Evolutionary conservation across 2,329 filamentous ascomycete genomes (phyloP).

Genomic region (Lecanoromycetidae sp.): DNA sequence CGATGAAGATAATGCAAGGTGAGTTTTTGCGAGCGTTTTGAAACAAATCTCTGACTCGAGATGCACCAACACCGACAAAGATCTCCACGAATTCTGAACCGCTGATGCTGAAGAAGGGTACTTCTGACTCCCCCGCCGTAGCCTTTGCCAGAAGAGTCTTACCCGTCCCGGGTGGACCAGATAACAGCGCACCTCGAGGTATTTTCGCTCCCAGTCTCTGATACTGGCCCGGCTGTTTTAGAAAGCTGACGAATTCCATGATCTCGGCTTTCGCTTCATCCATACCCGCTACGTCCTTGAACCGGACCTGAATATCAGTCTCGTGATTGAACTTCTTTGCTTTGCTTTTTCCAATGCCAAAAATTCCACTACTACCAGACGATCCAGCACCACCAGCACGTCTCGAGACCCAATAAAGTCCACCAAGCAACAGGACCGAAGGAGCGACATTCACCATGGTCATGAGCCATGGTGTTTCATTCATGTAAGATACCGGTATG

Average conservation of each 20-base stretch:
- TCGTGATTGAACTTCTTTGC: conserved; percentile 98
- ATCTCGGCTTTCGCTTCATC: conserved; percentile 97
- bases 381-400: conserved; percentile 59
- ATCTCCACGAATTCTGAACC: conserved; percentile 99
- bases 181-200: conserved; percentile 87
- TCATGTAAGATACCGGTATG: conserved; percentile 80
- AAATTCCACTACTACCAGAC: conserved; percentile 62
- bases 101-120: conserved; percentile 96
- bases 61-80: conserved; percentile 98
- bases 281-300: conserved; percentile 91
- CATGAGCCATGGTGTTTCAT: conserved; percentile 60
- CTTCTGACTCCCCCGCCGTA: conserved; percentile 89
- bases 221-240: conserved; percentile 86
- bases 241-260: conserved; percentile 97
- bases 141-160: conserved; percentile 96
- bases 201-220: conserved; percentile 95
- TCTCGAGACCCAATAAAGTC: conserved; percentile 66
- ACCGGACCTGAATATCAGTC: conserved; percentile 91
- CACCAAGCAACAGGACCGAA: conserved; percentile 72
- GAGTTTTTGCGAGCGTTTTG: conserved; percentile 89
- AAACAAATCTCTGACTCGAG: conserved; percentile 87
- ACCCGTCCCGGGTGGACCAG: conserved; percentile 95
- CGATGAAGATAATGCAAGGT: conserved; percentile 98
- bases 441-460: conserved; percentile 73
- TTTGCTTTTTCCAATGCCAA: conserved; percentile 89